Conservation (phyloP, 306 rosid species). For the Vigna trinervia region DNA sequence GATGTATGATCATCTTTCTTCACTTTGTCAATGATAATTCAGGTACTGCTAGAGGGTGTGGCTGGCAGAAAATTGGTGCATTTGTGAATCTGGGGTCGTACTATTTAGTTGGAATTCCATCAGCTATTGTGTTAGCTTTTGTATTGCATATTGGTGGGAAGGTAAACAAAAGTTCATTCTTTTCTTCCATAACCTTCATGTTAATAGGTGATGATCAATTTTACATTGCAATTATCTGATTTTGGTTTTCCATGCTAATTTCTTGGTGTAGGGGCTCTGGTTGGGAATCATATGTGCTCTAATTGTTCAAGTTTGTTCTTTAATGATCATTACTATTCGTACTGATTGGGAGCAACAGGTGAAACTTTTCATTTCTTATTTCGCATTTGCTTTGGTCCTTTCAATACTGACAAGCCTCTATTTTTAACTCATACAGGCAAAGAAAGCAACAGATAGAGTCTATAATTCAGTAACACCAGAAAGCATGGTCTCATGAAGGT, state of each 20-base stretch:
- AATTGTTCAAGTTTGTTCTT: slow-evolving; percentile 59
- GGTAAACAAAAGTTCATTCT: slow-evolving; percentile 46
- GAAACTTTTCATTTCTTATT: background rate
- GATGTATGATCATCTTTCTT: background rate
- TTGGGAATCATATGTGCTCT: slow-evolving; percentile 76
- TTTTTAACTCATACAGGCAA: slow-evolving; percentile 42
- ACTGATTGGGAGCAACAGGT: slow-evolving; percentile 80
- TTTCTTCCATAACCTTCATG: background rate
- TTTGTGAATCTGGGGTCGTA: slow-evolving; percentile 76
- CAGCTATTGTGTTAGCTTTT: slow-evolving; percentile 64
- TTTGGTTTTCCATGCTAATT: background rate
- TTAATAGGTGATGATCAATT: background rate
- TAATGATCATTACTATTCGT: slow-evolving; percentile 55
- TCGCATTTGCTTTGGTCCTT: background rate
- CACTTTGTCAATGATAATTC: slow-evolving; percentile 29
- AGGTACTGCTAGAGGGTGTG: slow-evolving; percentile 86
- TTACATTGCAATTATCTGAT: background rate
- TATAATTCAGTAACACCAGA: slow-evolving; percentile 43
- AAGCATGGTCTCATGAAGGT: slow-evolving; percentile 42
- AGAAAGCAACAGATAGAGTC: slow-evolving; percentile 66
- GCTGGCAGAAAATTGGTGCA: slow-evolving; percentile 90
- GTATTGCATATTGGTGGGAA: slow-evolving; percentile 67
- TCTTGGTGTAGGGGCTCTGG: slow-evolving; percentile 70
- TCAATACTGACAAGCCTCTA: slow-evolving; percentile 6
- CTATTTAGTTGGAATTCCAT: slow-evolving; percentile 75